Evolutionary conservation across 2,329 filamentous ascomycete genomes (phyloP).

Genomic region (Diaporthe nobilis): DNA sequence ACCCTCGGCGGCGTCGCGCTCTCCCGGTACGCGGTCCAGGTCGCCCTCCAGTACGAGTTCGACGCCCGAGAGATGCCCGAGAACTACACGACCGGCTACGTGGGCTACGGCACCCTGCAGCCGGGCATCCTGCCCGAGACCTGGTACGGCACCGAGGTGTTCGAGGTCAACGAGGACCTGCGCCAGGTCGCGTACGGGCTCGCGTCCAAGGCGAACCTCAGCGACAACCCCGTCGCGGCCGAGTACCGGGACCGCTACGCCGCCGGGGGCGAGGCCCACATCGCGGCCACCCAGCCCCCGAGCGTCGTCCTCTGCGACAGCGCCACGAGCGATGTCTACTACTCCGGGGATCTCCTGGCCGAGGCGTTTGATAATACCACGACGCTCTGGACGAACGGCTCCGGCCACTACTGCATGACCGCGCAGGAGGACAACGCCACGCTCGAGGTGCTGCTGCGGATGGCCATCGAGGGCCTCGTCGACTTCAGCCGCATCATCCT

Average conservation of each 20-base stretch:
- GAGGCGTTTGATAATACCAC: constrained; percentile 77
- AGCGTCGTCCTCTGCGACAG: constrained; percentile 75
- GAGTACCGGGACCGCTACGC: constrained; percentile 70
- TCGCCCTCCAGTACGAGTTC: constrained; percentile 82
- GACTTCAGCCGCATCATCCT: constrained; percentile 78
- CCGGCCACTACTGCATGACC: constrained; percentile 77
- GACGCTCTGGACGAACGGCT: constrained; percentile 75
- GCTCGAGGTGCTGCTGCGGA: constrained; percentile 75
- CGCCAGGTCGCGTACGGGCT: constrained; percentile 66
- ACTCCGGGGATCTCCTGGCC: constrained; percentile 71
- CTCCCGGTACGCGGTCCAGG: constrained; percentile 78
- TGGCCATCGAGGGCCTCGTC: constrained; percentile 67
- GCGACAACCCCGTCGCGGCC: constrained; percentile 63
- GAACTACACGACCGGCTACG: constrained; percentile 77
- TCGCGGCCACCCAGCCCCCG: constrained; percentile 62
- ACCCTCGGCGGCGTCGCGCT: constrained; percentile 78
- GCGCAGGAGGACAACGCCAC: constrained; percentile 82
- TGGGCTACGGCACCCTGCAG: constrained; percentile 71
- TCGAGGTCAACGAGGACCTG: constrained; percentile 74
- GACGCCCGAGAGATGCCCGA: constrained; percentile 77
- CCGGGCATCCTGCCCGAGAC: constrained; percentile 70
- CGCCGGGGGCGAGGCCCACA: constrained; percentile 55
- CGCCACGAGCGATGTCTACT: constrained; percentile 81
- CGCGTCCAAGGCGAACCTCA: constrained; percentile 65
- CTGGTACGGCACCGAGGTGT: constrained; percentile 79